These are phyloP conservation scores for Annulohypoxylon maeteangense DNA, from an alignment of 495 filamentous ascomycete species.

Conservation along the genomic window DNA sequence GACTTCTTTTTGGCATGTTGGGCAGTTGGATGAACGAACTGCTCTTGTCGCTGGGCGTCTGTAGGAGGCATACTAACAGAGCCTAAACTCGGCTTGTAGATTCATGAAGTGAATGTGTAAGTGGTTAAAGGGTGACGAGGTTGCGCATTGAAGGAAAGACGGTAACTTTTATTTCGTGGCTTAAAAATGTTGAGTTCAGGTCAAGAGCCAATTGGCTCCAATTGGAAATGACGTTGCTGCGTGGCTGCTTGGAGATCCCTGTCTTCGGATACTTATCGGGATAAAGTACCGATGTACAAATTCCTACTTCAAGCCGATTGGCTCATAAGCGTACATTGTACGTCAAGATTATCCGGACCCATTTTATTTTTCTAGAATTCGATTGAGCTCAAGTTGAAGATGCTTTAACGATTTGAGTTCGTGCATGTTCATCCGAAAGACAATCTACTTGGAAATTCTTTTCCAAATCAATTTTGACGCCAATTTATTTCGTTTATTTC, in stretches of 20 bases:
- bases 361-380: constrained; percentile 49
- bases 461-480: not conserved
- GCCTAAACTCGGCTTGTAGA: not conserved
- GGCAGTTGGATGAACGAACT: constrained; percentile 57
- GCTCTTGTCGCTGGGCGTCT: constrained; percentile 36
- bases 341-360: constrained; percentile 42
- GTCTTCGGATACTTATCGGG: constrained; percentile 12
- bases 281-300: not conserved
- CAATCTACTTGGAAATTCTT: not conserved
- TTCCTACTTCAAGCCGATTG: not conserved
- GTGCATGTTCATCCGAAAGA: constrained; percentile 10
- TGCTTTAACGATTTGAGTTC: constrained; percentile 20
- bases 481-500: not conserved
- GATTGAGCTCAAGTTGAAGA: constrained; percentile 4
- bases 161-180: not conserved
- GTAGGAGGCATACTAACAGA: constrained; percentile 49
- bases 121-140: not conserved
- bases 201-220: constrained; percentile 23
- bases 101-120: not conserved
- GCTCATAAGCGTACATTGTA: not conserved
- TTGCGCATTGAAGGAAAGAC: not conserved
- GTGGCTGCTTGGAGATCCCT: constrained; percentile 7
- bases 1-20: constrained; percentile 61
- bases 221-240: constrained; percentile 34
- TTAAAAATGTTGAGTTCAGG: constrained; percentile 33